Conservation (phyloP, 176 grass and related monocot species). For the Calamus simplicifolius region DNA sequence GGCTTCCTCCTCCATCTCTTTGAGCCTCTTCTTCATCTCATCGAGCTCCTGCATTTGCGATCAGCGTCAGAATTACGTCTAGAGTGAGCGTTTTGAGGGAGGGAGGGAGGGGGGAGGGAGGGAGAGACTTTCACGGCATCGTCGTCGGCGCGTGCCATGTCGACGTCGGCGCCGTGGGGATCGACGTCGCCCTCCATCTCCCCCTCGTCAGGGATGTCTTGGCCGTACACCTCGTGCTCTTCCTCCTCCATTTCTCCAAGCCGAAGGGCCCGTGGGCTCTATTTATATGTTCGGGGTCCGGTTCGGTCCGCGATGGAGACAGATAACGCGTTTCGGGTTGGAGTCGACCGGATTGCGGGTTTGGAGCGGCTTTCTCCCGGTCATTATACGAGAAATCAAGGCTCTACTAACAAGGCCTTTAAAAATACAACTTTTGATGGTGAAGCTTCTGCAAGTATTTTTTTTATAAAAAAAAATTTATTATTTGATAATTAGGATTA, state of each 20-base stretch:
- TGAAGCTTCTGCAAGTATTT: too few relatives aligned
- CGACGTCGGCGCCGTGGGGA: conserved; percentile 34
- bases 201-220: conserved; percentile 51
- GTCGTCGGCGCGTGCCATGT: conserved; percentile 34
- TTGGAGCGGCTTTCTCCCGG: too few relatives aligned
- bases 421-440: too few relatives aligned
- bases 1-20: conserved; percentile 79
- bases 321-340: too few relatives aligned
- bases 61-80: conserved; percentile 2
- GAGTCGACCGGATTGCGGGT: too few relatives aligned
- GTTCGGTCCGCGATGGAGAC: too few relatives aligned
- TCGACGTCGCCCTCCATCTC: conserved; percentile 54
- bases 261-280: too few relatives aligned
- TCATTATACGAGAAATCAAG: too few relatives aligned
- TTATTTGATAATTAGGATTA: too few relatives aligned
- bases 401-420: too few relatives aligned
- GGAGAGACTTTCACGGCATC: conserved; percentile 38
- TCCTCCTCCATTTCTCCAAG: conserved; percentile 46
- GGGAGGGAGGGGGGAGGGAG: not conserved
- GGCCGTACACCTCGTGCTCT: conserved; percentile 71
- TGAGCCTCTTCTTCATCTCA: conserved; percentile 64
- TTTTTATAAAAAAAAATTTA: too few relatives aligned
- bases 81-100: conserved; percentile 27
- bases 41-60: conserved; percentile 52
- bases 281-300: too few relatives aligned